These are phyloP conservation scores for Theobroma cacao DNA, from an alignment of 345 rosid species.

Conservation along the genomic window DNA sequence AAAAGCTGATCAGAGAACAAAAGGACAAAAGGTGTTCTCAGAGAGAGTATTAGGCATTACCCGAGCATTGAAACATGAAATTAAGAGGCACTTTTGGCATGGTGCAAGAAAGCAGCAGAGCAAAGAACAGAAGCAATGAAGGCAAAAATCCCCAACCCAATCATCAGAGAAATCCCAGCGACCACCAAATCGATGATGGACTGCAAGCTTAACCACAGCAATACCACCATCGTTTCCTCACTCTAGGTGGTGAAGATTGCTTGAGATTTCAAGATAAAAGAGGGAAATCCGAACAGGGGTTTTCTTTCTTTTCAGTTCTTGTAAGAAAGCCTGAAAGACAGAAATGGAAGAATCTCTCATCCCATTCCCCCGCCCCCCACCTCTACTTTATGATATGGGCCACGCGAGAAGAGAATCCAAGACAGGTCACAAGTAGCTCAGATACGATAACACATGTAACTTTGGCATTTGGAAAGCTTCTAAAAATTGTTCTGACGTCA, in stretches of 20 bases:
- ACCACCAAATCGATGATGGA: constrained; percentile 58
- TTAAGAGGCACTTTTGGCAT: constrained; percentile 49
- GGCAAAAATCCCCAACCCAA: constrained; percentile 73
- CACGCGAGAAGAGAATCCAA: background rate
- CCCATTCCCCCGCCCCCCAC: too few relatives aligned
- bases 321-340: background rate
- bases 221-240: constrained; percentile 24
- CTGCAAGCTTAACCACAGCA: constrained; percentile 55
- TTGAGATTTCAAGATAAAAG: background rate
- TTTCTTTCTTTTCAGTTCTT: background rate
- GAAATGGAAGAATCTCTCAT: background rate
- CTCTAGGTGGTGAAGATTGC: background rate
- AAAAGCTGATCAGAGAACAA: background rate
- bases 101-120: constrained; percentile 73
- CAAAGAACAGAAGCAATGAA: constrained; percentile 70
- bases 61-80: background rate
- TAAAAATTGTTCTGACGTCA: background rate
- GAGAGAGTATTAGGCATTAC: background rate
- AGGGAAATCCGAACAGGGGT: background rate
- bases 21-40: background rate
- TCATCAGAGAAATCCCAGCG: constrained; percentile 70
- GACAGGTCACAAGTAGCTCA: background rate
- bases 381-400: background rate
- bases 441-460: background rate
- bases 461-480: background rate